Evolutionary conservation across 306 rosid species (phyloP).

Genomic region (Bauhinia variegata): DNA sequence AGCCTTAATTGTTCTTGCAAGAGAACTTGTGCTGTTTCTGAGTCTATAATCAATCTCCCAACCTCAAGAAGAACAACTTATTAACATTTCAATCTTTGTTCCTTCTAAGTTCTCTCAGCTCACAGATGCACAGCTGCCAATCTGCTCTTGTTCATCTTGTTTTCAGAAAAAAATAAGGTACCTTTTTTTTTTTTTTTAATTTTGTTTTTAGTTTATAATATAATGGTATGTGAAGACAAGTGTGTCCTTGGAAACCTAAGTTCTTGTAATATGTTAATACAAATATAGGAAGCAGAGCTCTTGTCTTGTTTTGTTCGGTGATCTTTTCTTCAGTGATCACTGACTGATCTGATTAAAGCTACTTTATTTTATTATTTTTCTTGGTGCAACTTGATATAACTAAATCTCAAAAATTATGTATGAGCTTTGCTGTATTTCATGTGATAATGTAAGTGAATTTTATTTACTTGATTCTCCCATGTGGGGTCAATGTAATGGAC

Average conservation of each 20-base stretch:
- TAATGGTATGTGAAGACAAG: conserved; percentile 45
- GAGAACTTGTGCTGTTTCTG: conserved; percentile 73
- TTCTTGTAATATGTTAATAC: conserved; percentile 44
- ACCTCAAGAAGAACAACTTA: conserved; percentile 55
- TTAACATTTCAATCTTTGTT: conserved; percentile 45
- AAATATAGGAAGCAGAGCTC: conserved; percentile 37
- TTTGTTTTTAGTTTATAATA: conserved; percentile 21
- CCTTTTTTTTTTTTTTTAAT: conserved; percentile 17
- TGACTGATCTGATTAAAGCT: conserved; percentile 1
- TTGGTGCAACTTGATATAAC: conserved; percentile 8
- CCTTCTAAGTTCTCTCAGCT: conserved; percentile 30
- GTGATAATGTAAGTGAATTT: conserved; percentile 48
- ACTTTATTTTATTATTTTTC: not conserved
- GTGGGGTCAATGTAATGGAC: conserved; percentile 47
- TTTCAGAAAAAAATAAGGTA: conserved; percentile 31
- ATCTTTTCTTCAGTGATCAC: conserved; percentile 35
- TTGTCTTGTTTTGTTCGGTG: conserved; percentile 39
- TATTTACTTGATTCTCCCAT: conserved; percentile 58
- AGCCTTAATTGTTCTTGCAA: conserved; percentile 69
- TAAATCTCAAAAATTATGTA: conserved; percentile 26
- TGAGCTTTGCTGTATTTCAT: conserved; percentile 50
- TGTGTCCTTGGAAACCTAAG: conserved; percentile 39
- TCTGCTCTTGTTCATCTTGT: conserved; percentile 33
- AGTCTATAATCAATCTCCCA: conserved; percentile 69
- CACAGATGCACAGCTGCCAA: conserved; percentile 7